Percentiles rank a stretch among this genome's conserved stretches.
These are phyloP conservation scores for Diutina neorugosa DNA, from an alignment of 1,139 yeast species.

Conservation along the genomic window DNA sequence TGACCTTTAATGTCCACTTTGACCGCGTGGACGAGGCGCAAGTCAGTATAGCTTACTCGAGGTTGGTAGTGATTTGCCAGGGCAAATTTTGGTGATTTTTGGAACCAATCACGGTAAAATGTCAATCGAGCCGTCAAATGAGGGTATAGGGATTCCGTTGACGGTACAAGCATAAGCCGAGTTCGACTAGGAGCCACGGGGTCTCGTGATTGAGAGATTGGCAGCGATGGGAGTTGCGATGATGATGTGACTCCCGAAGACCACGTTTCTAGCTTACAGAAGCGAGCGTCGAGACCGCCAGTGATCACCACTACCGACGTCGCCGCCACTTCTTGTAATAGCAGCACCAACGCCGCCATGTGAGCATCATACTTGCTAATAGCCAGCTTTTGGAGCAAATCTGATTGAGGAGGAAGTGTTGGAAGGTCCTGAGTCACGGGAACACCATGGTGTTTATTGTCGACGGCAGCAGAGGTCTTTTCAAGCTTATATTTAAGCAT, in stretches of 20 bases:
- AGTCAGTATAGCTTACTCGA: not conserved
- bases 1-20: not conserved
- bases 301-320: not conserved
- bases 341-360: not conserved
- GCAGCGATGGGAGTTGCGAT: not conserved
- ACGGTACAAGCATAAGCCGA: not conserved
- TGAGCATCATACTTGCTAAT: not conserved
- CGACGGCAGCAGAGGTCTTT: not conserved
- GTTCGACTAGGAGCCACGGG: not conserved
- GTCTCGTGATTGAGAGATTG: not conserved
- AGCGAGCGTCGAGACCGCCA: not conserved
- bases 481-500: not conserved
- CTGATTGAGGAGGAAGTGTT: not conserved
- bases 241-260: not conserved
- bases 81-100: not conserved
- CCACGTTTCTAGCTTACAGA: not conserved
- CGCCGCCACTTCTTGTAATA: not conserved
- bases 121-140: not conserved
- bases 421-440: not conserved
- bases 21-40: not conserved
- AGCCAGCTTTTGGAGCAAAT: not conserved
- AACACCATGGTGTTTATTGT: not conserved
- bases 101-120: not conserved
- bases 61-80: not conserved
- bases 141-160: not conserved